Evolutionary conservation across 495 filamentous ascomycete genomes (phyloP), one percentile per base, ranked within the genome.

Genomic region (Aspergillus sclerotiicarbonarius): DNA sequence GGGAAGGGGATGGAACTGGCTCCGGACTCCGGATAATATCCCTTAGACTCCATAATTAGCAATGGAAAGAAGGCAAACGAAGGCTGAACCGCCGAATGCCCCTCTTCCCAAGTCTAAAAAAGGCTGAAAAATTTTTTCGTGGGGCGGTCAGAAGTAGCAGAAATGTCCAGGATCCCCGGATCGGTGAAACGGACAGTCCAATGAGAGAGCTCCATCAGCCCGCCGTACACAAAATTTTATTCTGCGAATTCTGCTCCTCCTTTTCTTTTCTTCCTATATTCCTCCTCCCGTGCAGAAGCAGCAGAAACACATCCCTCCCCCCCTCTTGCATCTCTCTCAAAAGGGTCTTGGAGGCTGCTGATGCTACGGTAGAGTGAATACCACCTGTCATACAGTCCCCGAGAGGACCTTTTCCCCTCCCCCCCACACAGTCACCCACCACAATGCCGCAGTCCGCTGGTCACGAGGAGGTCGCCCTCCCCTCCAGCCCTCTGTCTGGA

Each of bases 351-450:
- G 58, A 74, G 67, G 72, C 67, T 65, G 67, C 69, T 71, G 64
- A 77, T 79, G 76, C 70, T 76, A 73, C 68, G 71, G 62, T 79
- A 73, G 72, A 76, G 71, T 68, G 64, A 72, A 64, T 62, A 60
- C 61, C 61, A n/a, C 67, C 58, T 63, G 53, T 49, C 60, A 59
- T 65, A 71, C 59, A 69, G 74, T 76, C 75, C 75, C 54, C 67
- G 68, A 69, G 75, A 78, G 75, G 75, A 76, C 75, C 62, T 69
- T 65, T 67, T 67, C 62, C 72, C 67, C 70, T 70, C 67, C 59
- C 65, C 59, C 65, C 58, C 62, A 56, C 66, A 69, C 51, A 56
- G 53, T 46, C 48, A 48, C 39, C 39, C 57, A 51, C 63, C 63
- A 53, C 61, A 54, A 74, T 71, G 67, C 61, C 68, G 44, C 67